These are phyloP conservation scores for Stephania yunnanensis DNA, from an alignment of 164 flowering plant genomes.

Conservation along the genomic window DNA sequence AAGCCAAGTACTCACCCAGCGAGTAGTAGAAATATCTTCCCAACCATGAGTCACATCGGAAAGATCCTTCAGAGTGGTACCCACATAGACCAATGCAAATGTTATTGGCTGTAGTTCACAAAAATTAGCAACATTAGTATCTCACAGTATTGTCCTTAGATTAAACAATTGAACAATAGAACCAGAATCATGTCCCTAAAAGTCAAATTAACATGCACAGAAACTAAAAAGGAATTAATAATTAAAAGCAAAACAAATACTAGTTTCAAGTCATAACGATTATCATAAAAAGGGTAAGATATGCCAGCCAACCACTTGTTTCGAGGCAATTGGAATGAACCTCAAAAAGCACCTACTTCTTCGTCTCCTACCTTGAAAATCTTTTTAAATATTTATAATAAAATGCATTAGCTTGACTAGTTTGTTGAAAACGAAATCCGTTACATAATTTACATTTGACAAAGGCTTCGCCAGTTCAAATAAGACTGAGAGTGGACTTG, in stretches of 20 bases:
- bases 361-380: not conserved
- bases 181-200: not conserved
- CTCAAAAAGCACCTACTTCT: not conserved
- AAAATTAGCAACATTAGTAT: slow-evolving; percentile 11
- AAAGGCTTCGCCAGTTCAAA: not conserved
- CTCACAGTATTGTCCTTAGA: not conserved
- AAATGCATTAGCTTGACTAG: not conserved
- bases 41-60: slow-evolving; percentile 98
- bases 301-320: no score
- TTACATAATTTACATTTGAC: not conserved
- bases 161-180: not conserved
- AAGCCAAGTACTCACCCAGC: slow-evolving; percentile 55
- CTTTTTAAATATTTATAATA: not conserved
- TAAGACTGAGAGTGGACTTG: not conserved
- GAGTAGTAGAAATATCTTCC: slow-evolving; percentile 65
- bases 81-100: slow-evolving; percentile 77
- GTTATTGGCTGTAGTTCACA: slow-evolving; percentile 70
- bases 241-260: not conserved
- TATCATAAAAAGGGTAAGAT: no score
- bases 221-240: not conserved
- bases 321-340: not conserved
- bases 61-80: slow-evolving; percentile 94
- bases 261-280: not conserved
- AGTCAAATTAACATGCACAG: not conserved
- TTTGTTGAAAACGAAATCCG: not conserved